Percentiles rank a stretch among this genome's conserved stretches.
Evolutionary conservation across 78 protist genomes (phyloP).

Genomic region (Cavenderia fasciculata): DNA sequence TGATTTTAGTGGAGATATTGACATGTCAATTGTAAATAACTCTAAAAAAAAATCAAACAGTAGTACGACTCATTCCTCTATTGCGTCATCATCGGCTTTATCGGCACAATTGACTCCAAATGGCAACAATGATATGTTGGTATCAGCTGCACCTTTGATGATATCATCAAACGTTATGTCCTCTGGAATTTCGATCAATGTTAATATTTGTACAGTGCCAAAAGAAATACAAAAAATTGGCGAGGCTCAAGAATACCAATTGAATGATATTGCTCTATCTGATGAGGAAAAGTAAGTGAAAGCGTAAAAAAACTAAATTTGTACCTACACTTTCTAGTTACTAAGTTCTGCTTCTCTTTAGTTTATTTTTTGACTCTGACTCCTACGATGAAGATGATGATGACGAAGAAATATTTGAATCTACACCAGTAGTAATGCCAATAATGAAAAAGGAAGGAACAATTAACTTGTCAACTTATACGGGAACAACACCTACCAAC

Average conservation of each 20-base stretch:
- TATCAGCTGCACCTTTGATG: neutral
- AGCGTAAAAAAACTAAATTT: too few relatives aligned
- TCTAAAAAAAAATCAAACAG: too few relatives aligned
- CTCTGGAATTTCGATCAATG: too few relatives aligned
- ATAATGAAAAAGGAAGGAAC: too few relatives aligned
- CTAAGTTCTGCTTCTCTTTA: too few relatives aligned
- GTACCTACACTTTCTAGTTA: too few relatives aligned
- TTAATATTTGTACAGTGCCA: constrained; percentile 52
- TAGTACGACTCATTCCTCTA: neutral
- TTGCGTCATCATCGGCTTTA: neutral
- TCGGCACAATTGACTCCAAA: neutral
- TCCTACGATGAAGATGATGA: constrained; percentile 35
- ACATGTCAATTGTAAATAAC: constrained; percentile 2
- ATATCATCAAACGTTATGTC: too few relatives aligned
- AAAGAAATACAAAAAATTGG: constrained; percentile 63
- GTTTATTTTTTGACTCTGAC: constrained; percentile 42
- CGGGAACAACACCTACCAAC: too few relatives aligned
- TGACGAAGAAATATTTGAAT: too few relatives aligned
- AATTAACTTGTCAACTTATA: too few relatives aligned
- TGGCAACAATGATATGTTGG: neutral
- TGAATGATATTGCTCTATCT: constrained; percentile 59
- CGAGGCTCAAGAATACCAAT: constrained; percentile 74
- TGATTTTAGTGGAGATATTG: constrained; percentile 58
- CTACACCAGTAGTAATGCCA: too few relatives aligned
- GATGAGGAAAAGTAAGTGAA: constrained; percentile 63